These are phyloP conservation scores for Hordeum marinum DNA, from an alignment of 176 grass and related monocot genomes.

Conservation along the genomic window DNA sequence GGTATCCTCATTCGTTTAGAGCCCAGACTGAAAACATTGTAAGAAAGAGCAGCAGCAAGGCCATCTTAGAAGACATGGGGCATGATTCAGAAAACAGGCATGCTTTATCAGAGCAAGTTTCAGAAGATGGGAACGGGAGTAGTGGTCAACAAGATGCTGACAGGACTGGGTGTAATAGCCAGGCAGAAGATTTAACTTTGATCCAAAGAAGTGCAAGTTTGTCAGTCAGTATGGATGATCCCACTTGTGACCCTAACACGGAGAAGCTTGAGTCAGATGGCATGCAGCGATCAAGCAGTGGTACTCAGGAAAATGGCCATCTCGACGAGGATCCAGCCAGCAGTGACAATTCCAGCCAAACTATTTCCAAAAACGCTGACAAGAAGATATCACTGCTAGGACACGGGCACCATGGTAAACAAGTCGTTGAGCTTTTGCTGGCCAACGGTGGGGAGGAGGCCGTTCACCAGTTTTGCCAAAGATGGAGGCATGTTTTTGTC, in stretches of 20 bases:
- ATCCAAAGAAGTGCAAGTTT: constrained; percentile 21
- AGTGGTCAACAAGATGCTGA: constrained; percentile 5
- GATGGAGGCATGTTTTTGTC: constrained; percentile 90
- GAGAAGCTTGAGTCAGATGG: neutral
- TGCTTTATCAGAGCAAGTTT: constrained; percentile 20
- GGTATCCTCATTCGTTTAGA: constrained; percentile 47
- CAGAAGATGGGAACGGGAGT: constrained; percentile 15
- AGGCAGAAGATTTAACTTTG: constrained; percentile 10
- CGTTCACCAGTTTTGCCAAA: constrained; percentile 67
- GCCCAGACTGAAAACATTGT: constrained; percentile 41
- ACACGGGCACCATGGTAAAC: constrained; percentile 83
- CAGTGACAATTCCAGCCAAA: constrained; percentile 25
- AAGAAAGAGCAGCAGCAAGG: constrained; percentile 30
- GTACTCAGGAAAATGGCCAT: constrained; percentile 25
- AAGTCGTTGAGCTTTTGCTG: constrained; percentile 77
- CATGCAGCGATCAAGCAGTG: neutral
- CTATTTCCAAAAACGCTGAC: constrained; percentile 30
- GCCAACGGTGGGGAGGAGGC: constrained; percentile 56
- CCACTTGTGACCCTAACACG: constrained; percentile 7
- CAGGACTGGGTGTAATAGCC: neutral
- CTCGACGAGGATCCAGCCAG: constrained; percentile 18
- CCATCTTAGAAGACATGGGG: constrained; percentile 21
- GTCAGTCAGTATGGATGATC: neutral
- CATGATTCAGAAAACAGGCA: constrained; percentile 29
- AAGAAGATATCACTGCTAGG: constrained; percentile 77